These are phyloP conservation scores for Arthromyces matolae DNA, from an alignment of 768 basidiomycete genomes.

Conservation along the genomic window DNA sequence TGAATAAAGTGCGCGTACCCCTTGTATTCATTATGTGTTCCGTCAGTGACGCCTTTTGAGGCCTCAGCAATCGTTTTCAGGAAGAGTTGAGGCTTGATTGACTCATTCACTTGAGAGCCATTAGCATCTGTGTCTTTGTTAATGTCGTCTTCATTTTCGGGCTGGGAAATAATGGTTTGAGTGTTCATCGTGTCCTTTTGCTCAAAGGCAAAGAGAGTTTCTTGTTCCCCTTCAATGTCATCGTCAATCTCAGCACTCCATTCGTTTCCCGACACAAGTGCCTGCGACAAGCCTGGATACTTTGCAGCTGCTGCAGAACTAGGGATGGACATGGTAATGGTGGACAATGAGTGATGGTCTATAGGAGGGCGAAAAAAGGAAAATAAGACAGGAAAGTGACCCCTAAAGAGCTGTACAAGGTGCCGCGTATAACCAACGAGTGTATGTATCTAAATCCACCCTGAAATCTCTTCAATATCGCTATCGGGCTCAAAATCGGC, in stretches of 20 bases:
- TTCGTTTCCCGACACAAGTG: neutral
- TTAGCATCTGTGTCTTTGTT: slow-evolving; percentile 8
- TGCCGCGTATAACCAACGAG: too few relatives aligned
- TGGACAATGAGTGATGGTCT: too few relatives aligned
- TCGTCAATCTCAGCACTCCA: slow-evolving; percentile 15
- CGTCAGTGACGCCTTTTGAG: slow-evolving; percentile 29
- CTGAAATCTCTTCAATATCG: too few relatives aligned
- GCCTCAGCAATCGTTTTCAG: slow-evolving; percentile 8
- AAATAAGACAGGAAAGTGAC: too few relatives aligned
- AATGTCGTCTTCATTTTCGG: slow-evolving; percentile 8
- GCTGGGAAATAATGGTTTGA: neutral
- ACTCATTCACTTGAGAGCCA: neutral
- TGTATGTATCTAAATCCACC: too few relatives aligned
- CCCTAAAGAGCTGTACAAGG: too few relatives aligned
- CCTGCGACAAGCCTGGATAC: neutral
- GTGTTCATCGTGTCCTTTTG: neutral
- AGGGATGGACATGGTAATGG: too few relatives aligned
- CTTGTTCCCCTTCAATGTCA: slow-evolving; percentile 23
- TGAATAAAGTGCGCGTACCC: slow-evolving; percentile 16
- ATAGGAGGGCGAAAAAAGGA: too few relatives aligned
- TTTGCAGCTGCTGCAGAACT: neutral
- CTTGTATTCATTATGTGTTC: slow-evolving; percentile 25
- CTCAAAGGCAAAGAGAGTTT: slow-evolving; percentile 6
- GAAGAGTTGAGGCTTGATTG: neutral
- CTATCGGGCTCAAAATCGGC: too few relatives aligned